Base-by-base conservation (phyloP, 1,284 basidiomycete species). In the Coniferiporia weirii region DNA sequence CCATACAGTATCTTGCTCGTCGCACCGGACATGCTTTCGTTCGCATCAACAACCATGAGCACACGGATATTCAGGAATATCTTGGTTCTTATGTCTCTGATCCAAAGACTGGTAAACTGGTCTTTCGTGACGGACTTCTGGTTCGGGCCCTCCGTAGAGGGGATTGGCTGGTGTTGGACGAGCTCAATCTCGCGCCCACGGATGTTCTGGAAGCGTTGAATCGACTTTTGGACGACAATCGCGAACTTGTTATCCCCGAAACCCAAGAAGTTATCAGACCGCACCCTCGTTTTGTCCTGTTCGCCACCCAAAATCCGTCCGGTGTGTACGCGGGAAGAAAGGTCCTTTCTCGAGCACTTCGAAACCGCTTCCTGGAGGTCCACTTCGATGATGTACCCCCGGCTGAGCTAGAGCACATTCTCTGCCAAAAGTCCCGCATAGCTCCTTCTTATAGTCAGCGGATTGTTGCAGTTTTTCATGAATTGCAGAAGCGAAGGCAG, bases 21-120 rank as follows among this genome's bases (percentile, higher is more conserved):
- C 82, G 91, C 60, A 98, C 96, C 0, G 96, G 97, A 0, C 97
- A 99, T 75, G 84, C 84, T 34, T 99, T 99, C 70, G 88, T 99
- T 32, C 91, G 97, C 40, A 98, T 99, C 81, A 99, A 99, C 76
- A 99, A 99, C 68, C 97, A 99, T 75, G 97, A 99, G 68, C 97
- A 99, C 70, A 99, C 97, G 4, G 97, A 99, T 71, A 95, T 96
- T 53, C 97, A 99, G 69, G 97, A 99, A 70, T 99, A 99, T 69
- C 81, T 99, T 54, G 97, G 97, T 5, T 95, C 95, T 0, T 99
- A 99, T 68, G 86, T 96, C 13, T 95, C 96, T 1, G 95, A 99
- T 71, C 85, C 95, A 4, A 72, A 83, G 22, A 93, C 93, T 0
- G 97, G 97, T 20, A 96, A 95, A 71, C 82, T 99, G 15, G 85